phyloP scores from a whole-genome alignment of 495 filamentous ascomycete genomes.

The Chlorociboria aeruginascens region DNA sequence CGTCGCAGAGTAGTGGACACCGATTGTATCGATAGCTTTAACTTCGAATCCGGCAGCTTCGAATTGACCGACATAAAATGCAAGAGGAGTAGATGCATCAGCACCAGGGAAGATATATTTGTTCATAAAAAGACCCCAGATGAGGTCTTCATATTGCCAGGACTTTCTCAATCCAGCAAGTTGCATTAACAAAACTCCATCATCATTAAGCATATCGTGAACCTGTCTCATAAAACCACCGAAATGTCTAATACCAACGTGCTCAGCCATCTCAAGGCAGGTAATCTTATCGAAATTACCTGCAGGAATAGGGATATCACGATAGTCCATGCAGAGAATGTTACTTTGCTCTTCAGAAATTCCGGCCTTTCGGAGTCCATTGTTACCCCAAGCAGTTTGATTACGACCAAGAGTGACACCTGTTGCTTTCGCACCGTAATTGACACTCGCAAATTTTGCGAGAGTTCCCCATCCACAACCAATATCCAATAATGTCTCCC shows the following conservation, averaged over 20 bases:
- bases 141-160: conserved; percentile 84
- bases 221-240: conserved; percentile 56
- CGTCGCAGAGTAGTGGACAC: conserved; percentile 94
- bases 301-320: conserved; percentile 59
- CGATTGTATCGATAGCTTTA: conserved; percentile 73
- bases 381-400: conserved; percentile 73
- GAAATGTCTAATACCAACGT: conserved; percentile 73
- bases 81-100: conserved; percentile 72
- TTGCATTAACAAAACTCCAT: conserved; percentile 75
- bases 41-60: conserved; percentile 71
- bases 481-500: conserved; percentile 64
- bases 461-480: conserved; percentile 83
- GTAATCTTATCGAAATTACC: conserved; percentile 76
- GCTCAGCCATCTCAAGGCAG: conserved; percentile 83
- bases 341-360: conserved; percentile 56
- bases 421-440: conserved; percentile 65
- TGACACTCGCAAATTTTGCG: conserved; percentile 59
- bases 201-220: conserved; percentile 78
- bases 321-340: conserved; percentile 73
- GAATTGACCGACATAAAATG: conserved; percentile 53
- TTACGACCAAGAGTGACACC: conserved; percentile 72
- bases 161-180: conserved; percentile 68
- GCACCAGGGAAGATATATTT: conserved; percentile 87
- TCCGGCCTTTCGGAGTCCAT: conserved; percentile 51
- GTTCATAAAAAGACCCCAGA: conserved; percentile 88